A percentile compares a stretch with the other conserved stretches of the same genome.
Conservation (phyloP, 805 yeast genomes). For the Myxozyma nipponensis region DNA sequence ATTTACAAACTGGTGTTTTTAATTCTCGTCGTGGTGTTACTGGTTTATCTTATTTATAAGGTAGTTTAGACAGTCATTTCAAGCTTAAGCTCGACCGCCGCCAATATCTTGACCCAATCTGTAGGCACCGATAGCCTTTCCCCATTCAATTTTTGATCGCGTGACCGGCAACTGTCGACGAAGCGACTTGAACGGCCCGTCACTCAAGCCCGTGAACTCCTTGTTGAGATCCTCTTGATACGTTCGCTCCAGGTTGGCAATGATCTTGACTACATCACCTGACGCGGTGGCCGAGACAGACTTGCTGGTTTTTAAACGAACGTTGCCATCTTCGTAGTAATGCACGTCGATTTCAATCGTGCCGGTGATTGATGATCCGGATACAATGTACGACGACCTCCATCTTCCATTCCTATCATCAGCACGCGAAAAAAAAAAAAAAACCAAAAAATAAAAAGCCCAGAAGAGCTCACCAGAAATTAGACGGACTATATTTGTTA, state of each 20-base stretch:
- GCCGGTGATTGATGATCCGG: slow-evolving; percentile 46
- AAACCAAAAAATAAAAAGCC: no score
- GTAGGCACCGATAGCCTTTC: slow-evolving; percentile 84
- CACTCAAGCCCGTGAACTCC: slow-evolving; percentile 70
- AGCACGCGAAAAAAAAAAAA: slow-evolving; percentile 10
- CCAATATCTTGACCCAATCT: slow-evolving; percentile 75
- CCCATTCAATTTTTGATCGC: slow-evolving; percentile 91
- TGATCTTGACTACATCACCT: slow-evolving; percentile 41
- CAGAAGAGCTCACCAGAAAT: slow-evolving; percentile 76
- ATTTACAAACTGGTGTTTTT: slow-evolving; percentile 48
- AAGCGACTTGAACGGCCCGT: slow-evolving; percentile 71
- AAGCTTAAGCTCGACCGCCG: slow-evolving; percentile 20
- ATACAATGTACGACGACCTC: slow-evolving; percentile 60
- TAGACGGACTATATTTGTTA: slow-evolving; percentile 64
- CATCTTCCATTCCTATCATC: slow-evolving; percentile 75
- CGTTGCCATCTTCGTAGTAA: slow-evolving; percentile 95
- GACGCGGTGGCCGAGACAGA: slow-evolving; percentile 23
- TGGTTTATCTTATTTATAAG: slow-evolving; percentile 18
- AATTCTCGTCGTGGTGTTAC: slow-evolving; percentile 13
- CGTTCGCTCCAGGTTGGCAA: slow-evolving; percentile 54
- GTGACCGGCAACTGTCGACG: slow-evolving; percentile 92
- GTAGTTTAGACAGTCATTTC: slow-evolving; percentile 9
- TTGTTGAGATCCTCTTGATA: slow-evolving; percentile 58
- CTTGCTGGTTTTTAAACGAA: slow-evolving; percentile 57
- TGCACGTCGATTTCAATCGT: slow-evolving; percentile 67